A percentile compares a stretch with the other conserved stretches of the same genome.
Evolutionary conservation across 164 flowering plant species (phyloP).

Genomic region (Umbilicus rupestris): DNA sequence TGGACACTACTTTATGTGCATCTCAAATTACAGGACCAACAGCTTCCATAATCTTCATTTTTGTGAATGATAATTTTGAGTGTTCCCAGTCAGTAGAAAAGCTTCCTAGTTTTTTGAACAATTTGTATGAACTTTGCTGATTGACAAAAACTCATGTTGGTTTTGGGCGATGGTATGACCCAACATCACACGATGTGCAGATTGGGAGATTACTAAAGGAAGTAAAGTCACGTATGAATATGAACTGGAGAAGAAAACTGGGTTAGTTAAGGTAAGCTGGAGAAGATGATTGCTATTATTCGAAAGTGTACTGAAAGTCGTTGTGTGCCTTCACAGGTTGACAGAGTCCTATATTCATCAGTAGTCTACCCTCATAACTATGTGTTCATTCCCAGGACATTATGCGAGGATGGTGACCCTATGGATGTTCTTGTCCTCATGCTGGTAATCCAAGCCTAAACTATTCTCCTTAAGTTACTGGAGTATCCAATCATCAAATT

Average conservation of each 20-base stretch:
- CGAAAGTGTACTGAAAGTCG: slow-evolving; percentile 6
- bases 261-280: slow-evolving; percentile 50
- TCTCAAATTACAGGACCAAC: slow-evolving; percentile 68
- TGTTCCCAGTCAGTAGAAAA: no score
- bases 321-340: slow-evolving; percentile 36
- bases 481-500: no score
- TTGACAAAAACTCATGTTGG: no score
- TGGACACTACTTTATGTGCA: background rate
- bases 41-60: slow-evolving; percentile 74
- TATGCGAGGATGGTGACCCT: slow-evolving; percentile 90
- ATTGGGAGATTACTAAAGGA: slow-evolving; percentile 78
- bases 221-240: slow-evolving; percentile 93
- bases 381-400: slow-evolving; percentile 79
- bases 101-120: background rate
- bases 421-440: slow-evolving; percentile 85
- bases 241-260: slow-evolving; percentile 77
- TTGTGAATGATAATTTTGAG: slow-evolving; percentile 39
- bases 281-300: background rate
- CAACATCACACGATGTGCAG: no score
- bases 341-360: slow-evolving; percentile 83
- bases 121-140: no score
- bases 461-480: background rate
- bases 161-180: background rate
- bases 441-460: slow-evolving; percentile 48
- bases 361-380: slow-evolving; percentile 94